phyloP scores from a whole-genome alignment of 1,139 yeast genomes.

The Yamadazyma diddensiae region DNA sequence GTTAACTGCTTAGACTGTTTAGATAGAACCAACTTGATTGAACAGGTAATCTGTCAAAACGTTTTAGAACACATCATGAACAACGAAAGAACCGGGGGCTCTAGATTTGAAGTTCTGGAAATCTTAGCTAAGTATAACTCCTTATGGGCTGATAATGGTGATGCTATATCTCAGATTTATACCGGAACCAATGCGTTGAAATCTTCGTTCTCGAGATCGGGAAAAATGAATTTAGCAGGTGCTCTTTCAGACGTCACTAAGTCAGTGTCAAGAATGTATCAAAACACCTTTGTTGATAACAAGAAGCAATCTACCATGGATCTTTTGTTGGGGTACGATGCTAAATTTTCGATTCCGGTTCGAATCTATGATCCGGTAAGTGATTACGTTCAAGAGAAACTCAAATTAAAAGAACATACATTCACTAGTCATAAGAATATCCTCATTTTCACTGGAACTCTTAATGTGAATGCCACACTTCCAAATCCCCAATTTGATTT shows the following conservation, averaged over 20 bases:
- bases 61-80: conserved; percentile 66
- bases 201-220: conserved; percentile 89
- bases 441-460: conserved; percentile 77
- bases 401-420: conserved; percentile 47
- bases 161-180: conserved; percentile 91
- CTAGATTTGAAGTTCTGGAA: conserved; percentile 34
- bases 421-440: conserved; percentile 64
- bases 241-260: conserved; percentile 95
- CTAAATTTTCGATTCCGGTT: conserved; percentile 69
- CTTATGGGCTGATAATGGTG: conserved; percentile 98
- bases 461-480: conserved; percentile 79
- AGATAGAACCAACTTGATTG: conserved; percentile 90
- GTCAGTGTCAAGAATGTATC: conserved; percentile 91
- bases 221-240: conserved; percentile 95
- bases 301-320: conserved; percentile 87
- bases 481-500: conserved; percentile 52
- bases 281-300: conserved; percentile 92
- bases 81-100: conserved; percentile 31
- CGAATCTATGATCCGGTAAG: conserved; percentile 82
- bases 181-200: conserved; percentile 97
- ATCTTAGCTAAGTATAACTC: conserved; percentile 68
- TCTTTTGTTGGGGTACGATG: conserved; percentile 70
- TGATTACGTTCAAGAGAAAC: conserved; percentile 69
- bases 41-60: conserved; percentile 67
- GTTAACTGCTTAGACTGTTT: conserved; percentile 94